These are phyloP conservation scores for Cercospora beticola DNA, from an alignment of 2,329 filamentous ascomycete species.

Conservation along the genomic window DNA sequence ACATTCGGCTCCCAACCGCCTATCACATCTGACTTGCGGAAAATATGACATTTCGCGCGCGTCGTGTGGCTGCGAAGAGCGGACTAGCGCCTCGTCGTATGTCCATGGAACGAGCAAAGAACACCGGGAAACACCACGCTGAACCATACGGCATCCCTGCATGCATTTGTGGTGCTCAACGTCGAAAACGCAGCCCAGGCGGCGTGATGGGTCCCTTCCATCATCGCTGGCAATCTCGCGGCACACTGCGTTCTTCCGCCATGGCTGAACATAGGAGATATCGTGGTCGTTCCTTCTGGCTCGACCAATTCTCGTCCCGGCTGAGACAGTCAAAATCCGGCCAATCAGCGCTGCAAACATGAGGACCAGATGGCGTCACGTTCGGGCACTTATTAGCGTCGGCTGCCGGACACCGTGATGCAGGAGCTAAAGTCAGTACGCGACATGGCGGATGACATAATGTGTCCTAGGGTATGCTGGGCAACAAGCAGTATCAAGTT, in stretches of 20 bases:
- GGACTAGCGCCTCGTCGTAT: neutral
- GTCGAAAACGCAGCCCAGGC: neutral
- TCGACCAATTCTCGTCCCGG: neutral
- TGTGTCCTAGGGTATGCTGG: neutral
- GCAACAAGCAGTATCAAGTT: neutral
- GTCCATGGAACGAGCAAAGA: neutral
- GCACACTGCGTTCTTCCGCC: neutral
- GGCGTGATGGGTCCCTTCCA: neutral
- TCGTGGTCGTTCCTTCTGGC: neutral
- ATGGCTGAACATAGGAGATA: neutral
- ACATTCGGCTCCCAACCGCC: neutral
- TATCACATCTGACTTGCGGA: neutral
- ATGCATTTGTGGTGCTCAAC: neutral
- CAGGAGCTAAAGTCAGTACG: conserved; percentile 2
- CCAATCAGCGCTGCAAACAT: neutral
- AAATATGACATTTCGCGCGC: neutral
- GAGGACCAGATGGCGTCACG: conserved; percentile 4
- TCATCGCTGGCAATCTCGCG: neutral
- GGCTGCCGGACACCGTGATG: neutral
- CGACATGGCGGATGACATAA: conserved; percentile 3
- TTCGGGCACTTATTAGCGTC: neutral
- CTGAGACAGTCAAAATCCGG: neutral
- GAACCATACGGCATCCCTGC: neutral
- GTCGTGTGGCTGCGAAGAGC: neutral
- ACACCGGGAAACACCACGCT: neutral